Evolutionary conservation across 2,329 filamentous ascomycete species (phyloP), one percentile per base, ranked within the genome.

Genomic region (Diaporthe nobilis): DNA sequence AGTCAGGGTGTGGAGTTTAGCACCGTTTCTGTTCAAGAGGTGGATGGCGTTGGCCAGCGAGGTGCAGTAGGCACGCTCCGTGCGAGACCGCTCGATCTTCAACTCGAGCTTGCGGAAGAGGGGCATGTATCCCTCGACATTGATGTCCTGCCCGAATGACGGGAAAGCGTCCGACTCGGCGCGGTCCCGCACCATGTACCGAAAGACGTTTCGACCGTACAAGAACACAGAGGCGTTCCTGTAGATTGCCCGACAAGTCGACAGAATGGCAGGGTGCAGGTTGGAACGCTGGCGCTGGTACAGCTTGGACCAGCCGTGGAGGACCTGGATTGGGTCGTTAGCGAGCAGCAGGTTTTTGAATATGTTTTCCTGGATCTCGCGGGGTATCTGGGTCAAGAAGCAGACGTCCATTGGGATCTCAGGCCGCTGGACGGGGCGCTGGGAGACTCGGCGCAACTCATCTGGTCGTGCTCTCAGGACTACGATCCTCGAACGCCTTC

Each of bases 161-260:
- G 8, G 53, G 47, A 72, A n/a, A 2, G 78, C 80, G 12, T 72
- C 72, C 4, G 25, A 10, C 67, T 77, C 20, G 74, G 74, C 49
- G 1, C 80, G 51, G 75, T 89, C 87, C 1, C 88, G 84, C 17
- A 89, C 80, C 10, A 83, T 80, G 76, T 90, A 90, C 2, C 82
- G 77, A 75, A 90, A 90, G 0, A 71, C 82, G 68, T 90, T 90
- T 39, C 85, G 81, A 3, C 86, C 85, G 74, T 88, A 90, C 0
- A 90, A 82, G 6, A 89, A 79, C 2, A 78, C 78, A 2, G 83
- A 77, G 2, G 84, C 85, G 79, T 89, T 86, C 0, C 63, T 9
- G 44, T 82, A 82, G 39, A 87, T 77, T 1, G 75, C 72, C 4
- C 77, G 78, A 80, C 84, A 86, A 2, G 81, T 82, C 4, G 76